Conservation (phyloP, 1,139 yeast species). For the Yamadazyma diospyri region DNA sequence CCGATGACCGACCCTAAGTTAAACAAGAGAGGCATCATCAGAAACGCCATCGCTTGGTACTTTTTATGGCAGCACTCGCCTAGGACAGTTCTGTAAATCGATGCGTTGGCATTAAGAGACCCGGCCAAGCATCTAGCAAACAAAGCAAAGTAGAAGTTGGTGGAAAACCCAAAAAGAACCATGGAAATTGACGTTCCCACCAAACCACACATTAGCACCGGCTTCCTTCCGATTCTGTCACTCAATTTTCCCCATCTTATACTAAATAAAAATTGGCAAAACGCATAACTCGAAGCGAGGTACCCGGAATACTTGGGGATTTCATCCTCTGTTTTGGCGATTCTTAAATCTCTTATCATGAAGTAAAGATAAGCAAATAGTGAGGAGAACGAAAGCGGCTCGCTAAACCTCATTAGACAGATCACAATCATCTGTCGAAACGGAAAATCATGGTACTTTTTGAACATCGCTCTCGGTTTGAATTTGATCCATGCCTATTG, state of each 20-base stretch:
- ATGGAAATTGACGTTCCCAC: conserved; percentile 47
- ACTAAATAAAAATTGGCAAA: conserved; percentile 51
- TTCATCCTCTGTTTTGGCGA: conserved; percentile 48
- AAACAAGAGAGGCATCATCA: conserved; percentile 55
- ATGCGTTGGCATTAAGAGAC: conserved; percentile 55
- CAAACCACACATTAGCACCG: conserved; percentile 48
- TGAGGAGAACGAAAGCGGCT: conserved; percentile 62
- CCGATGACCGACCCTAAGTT: conserved; percentile 47
- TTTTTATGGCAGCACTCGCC: conserved; percentile 58
- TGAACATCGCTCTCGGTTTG: conserved; percentile 5
- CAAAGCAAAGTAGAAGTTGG: conserved; percentile 47
- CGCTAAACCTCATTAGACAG: conserved; percentile 49
- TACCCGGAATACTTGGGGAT: conserved; percentile 57
- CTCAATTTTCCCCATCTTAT: conserved; percentile 57
- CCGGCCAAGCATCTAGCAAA: conserved; percentile 52
- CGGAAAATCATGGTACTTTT: conserved; percentile 40
- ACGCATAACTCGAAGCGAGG: conserved; percentile 52
- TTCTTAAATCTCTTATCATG: conserved; percentile 56
- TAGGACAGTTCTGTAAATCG: conserved; percentile 54
- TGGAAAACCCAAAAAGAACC: conserved; percentile 50
- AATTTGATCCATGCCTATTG: too few relatives aligned
- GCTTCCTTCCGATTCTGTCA: conserved; percentile 55
- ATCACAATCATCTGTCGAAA: conserved; percentile 44
- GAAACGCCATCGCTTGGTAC: conserved; percentile 60
- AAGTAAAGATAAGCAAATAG: conserved; percentile 61